Evolutionary conservation across 441 rosid genomes (phyloP), one percentile per base, ranked within the genome.

Genomic region (Populus hybrid): DNA sequence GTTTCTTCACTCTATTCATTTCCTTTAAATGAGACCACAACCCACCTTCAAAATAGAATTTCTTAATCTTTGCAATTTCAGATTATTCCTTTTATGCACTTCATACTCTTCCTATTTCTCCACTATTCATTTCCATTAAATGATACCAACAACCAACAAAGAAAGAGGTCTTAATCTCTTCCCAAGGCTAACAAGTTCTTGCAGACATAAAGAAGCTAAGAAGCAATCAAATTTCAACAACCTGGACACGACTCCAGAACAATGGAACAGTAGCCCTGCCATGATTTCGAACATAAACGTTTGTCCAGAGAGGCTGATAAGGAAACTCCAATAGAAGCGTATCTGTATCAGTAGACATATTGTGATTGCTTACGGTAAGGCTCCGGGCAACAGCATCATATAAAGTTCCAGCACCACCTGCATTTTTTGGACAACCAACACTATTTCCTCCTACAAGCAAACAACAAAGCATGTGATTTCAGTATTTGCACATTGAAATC

Each of bases 181-280:
- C 59, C 8, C 59, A 50, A 50, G 59, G 59, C 59, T 50, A 50
- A 50, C 20, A 50, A 50, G n/a, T 50, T 50, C n/a, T 50, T 2
- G 7, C 8, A 16, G 59, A 50, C n/a, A 50, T 16, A 50, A 50
- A 50, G 59, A 50, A 50, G 59, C 59, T 50, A 16, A 50, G n/a
- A 50, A 54, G 20, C 50, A 32, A 30, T 32, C 38, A 57, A 76
- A 70, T 35, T 46, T 69, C 75, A 79, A 84, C 81, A 77, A 95
- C 99, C 99, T 97, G 99, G 74, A 97, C 99, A 81, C 99, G 98
- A 74, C 99, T 94, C 99, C 99, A 97, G 72, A 93, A 87, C 89
- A 97, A 81, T 59, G 99, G 99, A 83, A 96, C 95, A 78, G 96
- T 83, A 69, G 99, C 99, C 85, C 97, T 92, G 4, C 97, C 99